Conservation (phyloP, 768 basidiomycete species). For the Boletus bicolor region DNA sequence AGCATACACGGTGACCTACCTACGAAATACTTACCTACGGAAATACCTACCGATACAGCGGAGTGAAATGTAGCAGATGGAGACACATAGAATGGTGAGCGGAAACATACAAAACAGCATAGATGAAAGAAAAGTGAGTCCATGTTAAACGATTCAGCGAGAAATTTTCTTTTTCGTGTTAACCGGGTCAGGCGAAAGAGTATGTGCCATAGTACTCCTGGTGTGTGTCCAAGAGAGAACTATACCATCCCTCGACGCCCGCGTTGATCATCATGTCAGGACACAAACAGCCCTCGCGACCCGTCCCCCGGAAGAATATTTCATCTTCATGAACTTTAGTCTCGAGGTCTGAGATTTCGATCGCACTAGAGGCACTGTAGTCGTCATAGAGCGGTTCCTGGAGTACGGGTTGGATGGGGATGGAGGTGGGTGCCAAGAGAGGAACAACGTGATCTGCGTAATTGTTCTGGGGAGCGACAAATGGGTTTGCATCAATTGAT, state of each 20-base stretch:
- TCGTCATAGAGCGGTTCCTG: neutral
- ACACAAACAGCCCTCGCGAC: slow-evolving; percentile 9
- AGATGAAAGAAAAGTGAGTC: neutral
- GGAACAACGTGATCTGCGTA: neutral
- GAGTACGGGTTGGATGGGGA: neutral
- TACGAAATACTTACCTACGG: no score
- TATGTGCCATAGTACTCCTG: neutral
- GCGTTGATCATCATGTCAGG: slow-evolving; percentile 12
- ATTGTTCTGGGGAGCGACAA: neutral
- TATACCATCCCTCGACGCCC: slow-evolving; percentile 8
- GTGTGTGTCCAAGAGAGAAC: neutral
- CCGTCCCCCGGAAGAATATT: neutral
- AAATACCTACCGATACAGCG: neutral
- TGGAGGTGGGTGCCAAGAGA: neutral
- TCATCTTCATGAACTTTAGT: slow-evolving; percentile 1
- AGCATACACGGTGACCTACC: no score
- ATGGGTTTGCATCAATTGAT: neutral
- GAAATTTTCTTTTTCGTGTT: neutral
- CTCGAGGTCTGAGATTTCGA: neutral
- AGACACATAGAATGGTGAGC: no score
- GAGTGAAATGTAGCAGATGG: no score
- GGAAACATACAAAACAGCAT: neutral
- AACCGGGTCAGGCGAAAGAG: neutral
- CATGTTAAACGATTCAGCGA: neutral
- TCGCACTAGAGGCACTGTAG: neutral